A percentile compares a stretch with the other conserved stretches of the same genome.
Conservation (phyloP, 2,329 filamentous ascomycete species). For the Aspergillus caelatus region DNA sequence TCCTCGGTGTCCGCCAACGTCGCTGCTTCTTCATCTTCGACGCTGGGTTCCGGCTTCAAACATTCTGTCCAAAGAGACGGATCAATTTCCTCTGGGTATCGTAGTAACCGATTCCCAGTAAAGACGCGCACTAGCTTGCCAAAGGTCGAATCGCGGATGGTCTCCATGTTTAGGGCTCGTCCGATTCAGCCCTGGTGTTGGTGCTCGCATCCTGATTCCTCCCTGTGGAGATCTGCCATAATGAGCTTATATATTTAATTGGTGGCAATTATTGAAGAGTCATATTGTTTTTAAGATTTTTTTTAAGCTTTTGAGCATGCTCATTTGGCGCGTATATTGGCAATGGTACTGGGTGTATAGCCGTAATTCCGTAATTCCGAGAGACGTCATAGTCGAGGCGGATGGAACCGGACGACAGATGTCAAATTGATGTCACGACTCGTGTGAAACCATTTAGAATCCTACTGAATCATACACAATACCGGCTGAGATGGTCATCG, state of each 20-base stretch:
- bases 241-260: not conserved
- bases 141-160: constrained; percentile 25
- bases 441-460: not conserved
- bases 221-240: not conserved
- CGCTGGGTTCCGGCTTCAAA: constrained; percentile 14
- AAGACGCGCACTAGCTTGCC: constrained; percentile 25
- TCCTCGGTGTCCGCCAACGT: constrained; percentile 11
- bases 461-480: not conserved
- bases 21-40: constrained; percentile 12
- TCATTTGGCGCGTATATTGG: not conserved
- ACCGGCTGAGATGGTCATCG: not conserved
- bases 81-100: constrained; percentile 25
- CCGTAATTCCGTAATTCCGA: not conserved
- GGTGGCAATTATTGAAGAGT: not conserved
- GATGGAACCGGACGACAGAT: not conserved
- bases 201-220: not conserved
- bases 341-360: not conserved
- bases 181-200: not conserved
- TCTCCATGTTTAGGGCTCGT: constrained; percentile 10
- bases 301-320: not conserved
- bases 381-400: not conserved
- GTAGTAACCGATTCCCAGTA: constrained; percentile 12
- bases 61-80: constrained; percentile 16
- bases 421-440: not conserved
- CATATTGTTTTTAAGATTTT: not conserved